Percentiles rank a stretch among this genome's conserved stretches.
phyloP scores from a whole-genome alignment of 192 early-diverging fungal genomes.

The Coemansia sp. region DNA sequence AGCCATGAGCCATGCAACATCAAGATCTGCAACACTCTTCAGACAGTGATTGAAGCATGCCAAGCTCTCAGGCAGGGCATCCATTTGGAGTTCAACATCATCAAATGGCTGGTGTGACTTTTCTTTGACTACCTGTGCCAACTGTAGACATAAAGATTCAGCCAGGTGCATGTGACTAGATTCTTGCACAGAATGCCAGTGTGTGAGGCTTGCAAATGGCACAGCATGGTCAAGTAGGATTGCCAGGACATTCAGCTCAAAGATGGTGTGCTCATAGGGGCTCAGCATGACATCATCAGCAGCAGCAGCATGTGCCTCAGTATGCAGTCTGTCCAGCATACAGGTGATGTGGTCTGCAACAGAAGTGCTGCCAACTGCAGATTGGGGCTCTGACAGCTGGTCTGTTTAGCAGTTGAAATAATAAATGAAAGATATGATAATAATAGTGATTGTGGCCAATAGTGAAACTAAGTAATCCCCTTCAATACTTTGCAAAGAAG shows the following conservation, averaged over 20 bases:
- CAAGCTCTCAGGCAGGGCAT: background rate
- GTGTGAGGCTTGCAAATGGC: background rate
- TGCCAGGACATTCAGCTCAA: constrained; percentile 34
- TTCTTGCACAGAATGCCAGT: background rate
- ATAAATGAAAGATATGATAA: no score
- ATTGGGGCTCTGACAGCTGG: background rate
- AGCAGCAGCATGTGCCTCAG: constrained; percentile 7
- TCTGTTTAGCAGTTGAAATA: no score
- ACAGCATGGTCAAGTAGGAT: background rate
- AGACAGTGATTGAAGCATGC: constrained; percentile 21
- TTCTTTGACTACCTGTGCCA: constrained; percentile 15
- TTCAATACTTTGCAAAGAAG: no score
- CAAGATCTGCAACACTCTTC: constrained; percentile 26
- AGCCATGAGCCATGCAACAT: constrained; percentile 21
- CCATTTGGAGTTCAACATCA: background rate
- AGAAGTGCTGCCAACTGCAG: background rate
- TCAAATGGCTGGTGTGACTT: constrained; percentile 27
- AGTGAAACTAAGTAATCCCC: no score
- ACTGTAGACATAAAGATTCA: constrained; percentile 8
- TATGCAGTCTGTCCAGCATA: constrained; percentile 1
- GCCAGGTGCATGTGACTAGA: background rate
- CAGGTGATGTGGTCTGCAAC: background rate
- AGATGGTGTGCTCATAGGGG: constrained; percentile 27
- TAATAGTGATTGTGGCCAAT: no score
- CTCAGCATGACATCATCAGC: background rate